Base-by-base conservation (phyloP, 2,329 filamentous ascomycete genomes). In the Fusarium buharicum region DNA sequence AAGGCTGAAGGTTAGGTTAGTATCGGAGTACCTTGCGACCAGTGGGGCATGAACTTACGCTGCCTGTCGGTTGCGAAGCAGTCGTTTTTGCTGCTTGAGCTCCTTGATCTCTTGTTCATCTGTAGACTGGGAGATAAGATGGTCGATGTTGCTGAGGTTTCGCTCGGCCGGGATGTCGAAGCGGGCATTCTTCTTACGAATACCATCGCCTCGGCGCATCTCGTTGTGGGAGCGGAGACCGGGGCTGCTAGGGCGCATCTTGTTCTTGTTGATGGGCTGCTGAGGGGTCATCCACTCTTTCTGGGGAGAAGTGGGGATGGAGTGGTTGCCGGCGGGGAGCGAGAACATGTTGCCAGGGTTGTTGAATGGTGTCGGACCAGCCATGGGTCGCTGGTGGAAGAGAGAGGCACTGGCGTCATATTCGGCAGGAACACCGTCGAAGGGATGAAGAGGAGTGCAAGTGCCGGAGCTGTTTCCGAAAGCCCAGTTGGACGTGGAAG, bases 131-230 rank as follows among this genome's bases (percentile, higher is more conserved):
- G 89, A 84, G 77, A 99, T 98, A 73, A 98, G 84, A 60, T 92
- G 85, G 76, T 99, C 95, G 78, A 99, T 98, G 79, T 96, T 98
- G 82, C 86, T 89, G 69, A 99, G 86, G 72, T 93, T 98, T 62
- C 93, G 87, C 79, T 97, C 95, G 39, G 91, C 88, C 10, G 95
- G 95, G 68, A 99, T 99, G 73, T 98, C 94, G 77, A 98, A 97
- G 68, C 94, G 90, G 66, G 93, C 93, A 73, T 98, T 99, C 90
- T 98, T 98, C 88, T 99, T 99, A 72, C 95, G 87, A 77, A 98
- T 96, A 60, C 95, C 92, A 69, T 96, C 93, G 53, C 92, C 88
- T 68, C 91, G 86, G 61, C 87, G 84, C 76, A 91, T 81, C 52
- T 93, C 89, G 60, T 93, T 92, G 79, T 91, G 90, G 69, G 85